Evolutionary conservation across 1,284 basidiomycete genomes (phyloP).

Genomic region (Exsudoporus floridanus): DNA sequence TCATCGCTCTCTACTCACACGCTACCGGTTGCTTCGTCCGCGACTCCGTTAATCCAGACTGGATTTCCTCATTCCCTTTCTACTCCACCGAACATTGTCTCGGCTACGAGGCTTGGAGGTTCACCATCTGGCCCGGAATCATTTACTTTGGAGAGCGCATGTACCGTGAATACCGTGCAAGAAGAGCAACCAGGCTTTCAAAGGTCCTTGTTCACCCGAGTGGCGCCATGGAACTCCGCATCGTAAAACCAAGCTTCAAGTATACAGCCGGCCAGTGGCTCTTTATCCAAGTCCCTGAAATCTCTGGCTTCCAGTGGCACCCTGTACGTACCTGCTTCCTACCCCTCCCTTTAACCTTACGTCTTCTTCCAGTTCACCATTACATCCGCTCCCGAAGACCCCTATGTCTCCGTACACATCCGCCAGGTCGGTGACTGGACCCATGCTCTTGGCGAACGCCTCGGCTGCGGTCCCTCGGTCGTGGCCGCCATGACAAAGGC

Average conservation of each 20-base stretch:
- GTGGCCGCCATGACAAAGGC: constrained; percentile 72
- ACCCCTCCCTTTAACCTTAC: background rate
- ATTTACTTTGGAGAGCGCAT: constrained; percentile 84
- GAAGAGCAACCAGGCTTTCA: constrained; percentile 71
- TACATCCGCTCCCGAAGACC: constrained; percentile 88
- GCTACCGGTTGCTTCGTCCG: constrained; percentile 93
- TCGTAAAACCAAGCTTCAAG: constrained; percentile 84
- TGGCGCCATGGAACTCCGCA: constrained; percentile 87
- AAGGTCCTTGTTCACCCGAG: constrained; percentile 82
- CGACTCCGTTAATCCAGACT: constrained; percentile 69
- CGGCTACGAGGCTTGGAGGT: constrained; percentile 85
- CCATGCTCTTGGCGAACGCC: constrained; percentile 72
- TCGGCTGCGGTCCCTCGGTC: constrained; percentile 76
- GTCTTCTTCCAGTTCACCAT: constrained; percentile 72
- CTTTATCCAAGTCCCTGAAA: constrained; percentile 82
- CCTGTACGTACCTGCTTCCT: constrained; percentile 53
- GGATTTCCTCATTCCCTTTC: constrained; percentile 72
- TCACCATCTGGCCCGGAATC: constrained; percentile 83
- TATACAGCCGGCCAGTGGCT: constrained; percentile 91
- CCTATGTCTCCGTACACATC: constrained; percentile 85
- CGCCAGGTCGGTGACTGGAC: constrained; percentile 92
- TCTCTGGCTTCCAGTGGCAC: constrained; percentile 86
- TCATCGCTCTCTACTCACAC: constrained; percentile 83
- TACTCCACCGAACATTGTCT: constrained; percentile 80
- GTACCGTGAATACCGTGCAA: constrained; percentile 75